Evolutionary conservation across 1,284 basidiomycete genomes (phyloP), one percentile per base, ranked within the genome.

Genomic region (Malassezia brasiliensis): DNA sequence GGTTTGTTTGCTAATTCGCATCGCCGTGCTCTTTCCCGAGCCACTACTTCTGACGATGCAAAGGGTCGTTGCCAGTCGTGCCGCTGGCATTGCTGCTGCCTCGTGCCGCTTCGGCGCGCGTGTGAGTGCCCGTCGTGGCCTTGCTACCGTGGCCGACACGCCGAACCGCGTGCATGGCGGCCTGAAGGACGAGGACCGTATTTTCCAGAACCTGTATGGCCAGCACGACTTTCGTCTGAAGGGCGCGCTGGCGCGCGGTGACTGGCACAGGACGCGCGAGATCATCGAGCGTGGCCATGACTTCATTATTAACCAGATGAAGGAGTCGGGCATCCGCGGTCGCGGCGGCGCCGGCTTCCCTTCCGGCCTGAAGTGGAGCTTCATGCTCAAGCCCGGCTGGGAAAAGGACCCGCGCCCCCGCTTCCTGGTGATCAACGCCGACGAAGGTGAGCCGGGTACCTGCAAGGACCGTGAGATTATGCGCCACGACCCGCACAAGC

Each of bases 301-400:
- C n/a, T 96, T 88, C 88, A 90, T 98, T 69, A 96, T 98, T 62
- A 85, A 93, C 75, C 84, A 84, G 52, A 87, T 96, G 74, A 96
- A 98, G 77, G 89, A 90, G 69, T 96, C 90, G 14, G 93, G 93
- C 50, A 81, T 98, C 45, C 84, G 93, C 72, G 93, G 93, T 25
- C 86, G 94, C 64, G 93, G 93, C 62, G 93, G 94, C 60, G 94
- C 93, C 52, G 93, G 94, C 42, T 98, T 98, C 77, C 93, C 91
- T 1, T 89, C 86, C 64, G 93, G 93, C 47, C 80, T 98, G 67
- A 98, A 98, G 77, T 98, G 93, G 93, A 72, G 67, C 75, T 96
- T 96, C 77, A 96, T 93, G 87, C 96, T 96, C 81, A 96, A 96
- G 79, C 93, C 91, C 30, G 86, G 86, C 40, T 96, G 93, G 91